A percentile compares a stretch with the other conserved stretches of the same genome.
phyloP scores from a whole-genome alignment of 257 asterid genomes.

The Leptodermis oblonga region DNA sequence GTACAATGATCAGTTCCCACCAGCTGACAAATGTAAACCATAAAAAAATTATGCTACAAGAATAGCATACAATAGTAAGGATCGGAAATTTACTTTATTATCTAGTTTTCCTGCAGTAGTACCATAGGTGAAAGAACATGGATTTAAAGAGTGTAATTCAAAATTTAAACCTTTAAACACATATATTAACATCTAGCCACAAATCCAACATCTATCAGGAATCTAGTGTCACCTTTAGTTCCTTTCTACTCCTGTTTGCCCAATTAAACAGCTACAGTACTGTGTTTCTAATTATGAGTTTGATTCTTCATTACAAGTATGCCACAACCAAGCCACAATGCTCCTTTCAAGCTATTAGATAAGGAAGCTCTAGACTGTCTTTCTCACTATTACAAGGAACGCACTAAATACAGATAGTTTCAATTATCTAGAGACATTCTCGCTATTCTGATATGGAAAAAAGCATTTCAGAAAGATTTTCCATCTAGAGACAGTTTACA shows the following conservation, averaged over 20 bases:
- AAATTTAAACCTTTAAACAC: background rate
- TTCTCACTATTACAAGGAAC: background rate
- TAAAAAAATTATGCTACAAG: slow-evolving; percentile 7
- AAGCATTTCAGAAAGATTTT: background rate
- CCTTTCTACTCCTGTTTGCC: background rate
- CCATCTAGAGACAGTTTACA: background rate
- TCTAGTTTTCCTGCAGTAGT: background rate
- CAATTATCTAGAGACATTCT: background rate
- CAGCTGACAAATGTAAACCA: slow-evolving; percentile 51
- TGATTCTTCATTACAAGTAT: background rate
- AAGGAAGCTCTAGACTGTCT: background rate
- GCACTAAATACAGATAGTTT: background rate
- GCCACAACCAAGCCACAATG: background rate
- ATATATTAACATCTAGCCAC: background rate
- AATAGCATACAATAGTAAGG: background rate
- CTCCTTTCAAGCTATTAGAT: background rate
- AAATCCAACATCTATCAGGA: background rate
- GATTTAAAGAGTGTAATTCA: background rate
- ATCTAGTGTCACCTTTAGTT: background rate
- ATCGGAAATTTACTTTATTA: background rate
- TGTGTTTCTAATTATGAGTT: background rate
- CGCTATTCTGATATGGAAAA: background rate
- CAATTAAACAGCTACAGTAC: background rate
- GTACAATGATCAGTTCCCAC: slow-evolving; percentile 99
- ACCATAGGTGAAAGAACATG: background rate